A percentile compares a stretch with the other conserved stretches of the same genome.
Evolutionary conservation across 805 yeast species (phyloP).

Genomic region (Candida railenensis): DNA sequence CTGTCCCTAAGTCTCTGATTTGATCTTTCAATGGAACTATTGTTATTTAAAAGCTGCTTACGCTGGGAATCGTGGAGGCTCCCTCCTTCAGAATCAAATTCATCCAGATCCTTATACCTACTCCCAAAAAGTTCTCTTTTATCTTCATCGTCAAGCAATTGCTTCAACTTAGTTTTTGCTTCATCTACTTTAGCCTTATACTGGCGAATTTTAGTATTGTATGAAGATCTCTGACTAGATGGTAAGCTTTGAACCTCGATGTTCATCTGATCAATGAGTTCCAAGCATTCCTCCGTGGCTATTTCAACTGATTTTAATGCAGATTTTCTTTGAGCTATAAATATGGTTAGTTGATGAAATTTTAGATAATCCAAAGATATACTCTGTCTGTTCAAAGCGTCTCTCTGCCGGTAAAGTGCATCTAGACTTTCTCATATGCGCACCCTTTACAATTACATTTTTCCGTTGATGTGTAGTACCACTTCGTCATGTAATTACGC

Average conservation of each 20-base stretch:
- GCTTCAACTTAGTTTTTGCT: constrained; percentile 54
- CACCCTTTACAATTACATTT: too few species aligned
- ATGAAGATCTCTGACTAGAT: constrained; percentile 66
- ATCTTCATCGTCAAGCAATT: constrained; percentile 67
- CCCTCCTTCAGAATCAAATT: constrained; percentile 14
- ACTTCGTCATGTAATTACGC: too few species aligned
- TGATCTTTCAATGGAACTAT: constrained; percentile 77
- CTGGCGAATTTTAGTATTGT: constrained; percentile 74
- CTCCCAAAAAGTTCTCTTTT: constrained; percentile 71
- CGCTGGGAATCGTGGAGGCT: constrained; percentile 64
- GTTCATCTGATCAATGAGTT: constrained; percentile 80
- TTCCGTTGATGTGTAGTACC: neutral
- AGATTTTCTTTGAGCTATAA: constrained; percentile 47
- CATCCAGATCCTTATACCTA: constrained; percentile 35
- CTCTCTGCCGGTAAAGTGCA: too few species aligned
- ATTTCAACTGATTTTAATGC: constrained; percentile 61
- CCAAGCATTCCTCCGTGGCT: constrained; percentile 77
- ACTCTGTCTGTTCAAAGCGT: too few species aligned
- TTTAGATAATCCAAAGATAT: too few species aligned
- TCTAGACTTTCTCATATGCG: too few species aligned
- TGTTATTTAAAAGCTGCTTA: constrained; percentile 73
- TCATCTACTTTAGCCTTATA: constrained; percentile 60
- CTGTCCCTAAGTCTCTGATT: constrained; percentile 83
- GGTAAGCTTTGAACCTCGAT: constrained; percentile 84
- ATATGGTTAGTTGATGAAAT: neutral